These are phyloP conservation scores for Podospora sp. DNA, from an alignment of 495 filamentous ascomycete species.

Conservation along the genomic window DNA sequence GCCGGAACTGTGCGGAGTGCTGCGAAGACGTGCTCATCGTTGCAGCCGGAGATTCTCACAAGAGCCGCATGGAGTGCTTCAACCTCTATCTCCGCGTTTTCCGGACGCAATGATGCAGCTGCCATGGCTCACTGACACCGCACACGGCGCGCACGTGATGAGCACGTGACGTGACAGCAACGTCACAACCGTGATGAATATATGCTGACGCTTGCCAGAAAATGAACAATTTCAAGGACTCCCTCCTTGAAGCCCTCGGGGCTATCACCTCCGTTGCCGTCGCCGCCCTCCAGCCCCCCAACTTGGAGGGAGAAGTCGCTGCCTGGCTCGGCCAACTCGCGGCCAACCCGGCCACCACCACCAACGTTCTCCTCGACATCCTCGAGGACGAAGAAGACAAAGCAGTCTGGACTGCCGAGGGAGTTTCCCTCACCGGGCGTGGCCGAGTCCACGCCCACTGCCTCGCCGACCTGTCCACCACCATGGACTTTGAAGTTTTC, in stretches of 20 bases:
- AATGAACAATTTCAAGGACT: not conserved
- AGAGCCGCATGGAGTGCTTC: too few relatives aligned
- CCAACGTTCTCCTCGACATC: not conserved
- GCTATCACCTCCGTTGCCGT: not conserved
- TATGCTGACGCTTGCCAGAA: not conserved
- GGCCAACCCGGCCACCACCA: not conserved
- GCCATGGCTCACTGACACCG: not conserved
- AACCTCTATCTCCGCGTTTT: too few relatives aligned
- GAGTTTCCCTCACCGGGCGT: not conserved
- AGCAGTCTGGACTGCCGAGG: not conserved
- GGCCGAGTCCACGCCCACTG: not conserved
- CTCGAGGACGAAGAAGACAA: not conserved
- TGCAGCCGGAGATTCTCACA: too few relatives aligned
- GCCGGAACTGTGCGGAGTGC: too few relatives aligned
- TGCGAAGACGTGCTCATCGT: too few relatives aligned
- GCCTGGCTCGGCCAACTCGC: not conserved
- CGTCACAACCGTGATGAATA: not conserved
- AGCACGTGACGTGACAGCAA: not conserved
- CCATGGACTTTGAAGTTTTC: not conserved
- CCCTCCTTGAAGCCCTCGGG: not conserved
- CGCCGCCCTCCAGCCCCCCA: not conserved
- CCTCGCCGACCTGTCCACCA: not conserved
- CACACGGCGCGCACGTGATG: not conserved
- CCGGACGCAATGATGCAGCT: not conserved
- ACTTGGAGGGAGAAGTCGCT: not conserved